These are phyloP conservation scores for Trichosporon sp. DNA, from an alignment of 1,284 basidiomycete genomes.

Conservation along the genomic window DNA sequence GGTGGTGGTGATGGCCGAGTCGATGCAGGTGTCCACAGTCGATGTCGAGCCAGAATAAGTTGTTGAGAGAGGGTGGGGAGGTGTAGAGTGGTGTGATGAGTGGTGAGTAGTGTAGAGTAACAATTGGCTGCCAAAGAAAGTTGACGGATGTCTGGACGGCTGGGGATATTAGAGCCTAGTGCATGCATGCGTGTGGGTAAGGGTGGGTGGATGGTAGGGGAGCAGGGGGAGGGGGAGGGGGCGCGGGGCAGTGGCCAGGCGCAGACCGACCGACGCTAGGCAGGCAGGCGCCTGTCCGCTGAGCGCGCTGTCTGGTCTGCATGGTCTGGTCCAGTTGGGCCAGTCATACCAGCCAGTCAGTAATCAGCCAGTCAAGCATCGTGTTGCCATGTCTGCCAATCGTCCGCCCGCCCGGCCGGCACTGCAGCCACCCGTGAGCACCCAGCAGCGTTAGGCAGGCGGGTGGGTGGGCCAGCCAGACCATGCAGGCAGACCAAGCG, in stretches of 20 bases:
- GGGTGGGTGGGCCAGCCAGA: too few relatives aligned
- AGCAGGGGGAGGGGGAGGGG: too few relatives aligned
- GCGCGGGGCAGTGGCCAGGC: background rate
- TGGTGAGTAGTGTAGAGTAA: conserved; percentile 2
- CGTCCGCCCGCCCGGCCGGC: background rate
- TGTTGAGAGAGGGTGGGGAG: background rate
- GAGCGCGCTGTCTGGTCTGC: too few relatives aligned
- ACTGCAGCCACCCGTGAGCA: background rate
- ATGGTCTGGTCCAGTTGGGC: too few relatives aligned
- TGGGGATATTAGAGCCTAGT: background rate
- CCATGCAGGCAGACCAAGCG: background rate
- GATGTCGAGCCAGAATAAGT: background rate
- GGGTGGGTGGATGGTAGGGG: background rate
- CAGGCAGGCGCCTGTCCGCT: too few relatives aligned
- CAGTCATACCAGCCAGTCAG: background rate
- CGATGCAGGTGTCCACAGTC: background rate
- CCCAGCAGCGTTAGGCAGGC: too few relatives aligned
- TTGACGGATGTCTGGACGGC: background rate
- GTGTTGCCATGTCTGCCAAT: background rate
- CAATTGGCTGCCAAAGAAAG: conserved; percentile 1
- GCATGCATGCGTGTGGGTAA: background rate
- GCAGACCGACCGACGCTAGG: too few relatives aligned
- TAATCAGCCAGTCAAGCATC: background rate
- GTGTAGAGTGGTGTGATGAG: background rate
- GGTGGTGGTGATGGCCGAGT: background rate